These are phyloP conservation scores for Suhomyces wounanorum DNA, from an alignment of 1,139 yeast species.

Conservation along the genomic window DNA sequence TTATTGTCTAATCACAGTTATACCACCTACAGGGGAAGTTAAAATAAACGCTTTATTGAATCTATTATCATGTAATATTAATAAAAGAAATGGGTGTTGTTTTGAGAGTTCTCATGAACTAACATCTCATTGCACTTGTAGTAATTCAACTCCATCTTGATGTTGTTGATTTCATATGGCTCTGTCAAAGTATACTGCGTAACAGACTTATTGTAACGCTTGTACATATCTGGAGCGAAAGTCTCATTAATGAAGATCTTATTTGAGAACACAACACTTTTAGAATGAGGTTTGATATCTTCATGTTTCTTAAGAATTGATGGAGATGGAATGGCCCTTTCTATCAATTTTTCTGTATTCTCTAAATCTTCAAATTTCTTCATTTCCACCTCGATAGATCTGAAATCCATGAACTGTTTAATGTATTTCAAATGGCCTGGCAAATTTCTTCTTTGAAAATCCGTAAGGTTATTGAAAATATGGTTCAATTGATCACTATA, in stretches of 20 bases:
- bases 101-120: slow-evolving; percentile 53
- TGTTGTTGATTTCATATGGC: slow-evolving; percentile 45
- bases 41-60: neutral
- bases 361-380: slow-evolving; percentile 33
- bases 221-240: slow-evolving; percentile 49
- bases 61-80: slow-evolving; percentile 16
- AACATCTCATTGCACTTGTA: slow-evolving; percentile 58
- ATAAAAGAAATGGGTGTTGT: slow-evolving; percentile 55
- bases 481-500: slow-evolving; percentile 33
- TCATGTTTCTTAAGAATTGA: slow-evolving; percentile 12
- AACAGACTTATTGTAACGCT: slow-evolving; percentile 53
- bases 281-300: slow-evolving; percentile 12
- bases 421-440: slow-evolving; percentile 44
- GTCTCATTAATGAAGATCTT: slow-evolving; percentile 49
- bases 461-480: slow-evolving; percentile 31
- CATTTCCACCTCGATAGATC: slow-evolving; percentile 34
- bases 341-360: neutral
- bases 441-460: slow-evolving; percentile 31
- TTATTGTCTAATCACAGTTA: slow-evolving; percentile 81
- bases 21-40: slow-evolving; percentile 86
- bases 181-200: slow-evolving; percentile 54
- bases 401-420: slow-evolving; percentile 42
- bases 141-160: slow-evolving; percentile 52
- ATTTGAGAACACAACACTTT: slow-evolving; percentile 45
- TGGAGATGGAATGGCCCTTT: neutral